These are phyloP conservation scores for Saussurea involucrata DNA, from an alignment of 129 eudicot genomes.

Conservation along the genomic window DNA sequence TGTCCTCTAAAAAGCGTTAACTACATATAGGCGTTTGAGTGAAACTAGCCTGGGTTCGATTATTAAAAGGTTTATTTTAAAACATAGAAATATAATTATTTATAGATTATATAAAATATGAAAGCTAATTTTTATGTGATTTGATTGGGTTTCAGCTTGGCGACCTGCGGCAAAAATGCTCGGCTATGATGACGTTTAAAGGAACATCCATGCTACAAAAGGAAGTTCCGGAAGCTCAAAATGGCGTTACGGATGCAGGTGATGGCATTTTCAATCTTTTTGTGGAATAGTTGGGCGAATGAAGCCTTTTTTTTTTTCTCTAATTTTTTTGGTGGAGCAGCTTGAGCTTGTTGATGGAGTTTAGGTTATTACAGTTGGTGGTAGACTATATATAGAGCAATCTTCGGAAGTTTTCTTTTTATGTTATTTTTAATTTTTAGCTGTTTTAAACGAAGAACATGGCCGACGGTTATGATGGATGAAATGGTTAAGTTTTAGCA, in stretches of 20 bases:
- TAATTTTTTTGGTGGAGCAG: neutral
- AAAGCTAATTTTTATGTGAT: neutral
- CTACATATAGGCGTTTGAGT: neutral
- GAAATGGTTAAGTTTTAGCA: slow-evolving; percentile 12
- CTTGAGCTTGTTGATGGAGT: slow-evolving; percentile 1
- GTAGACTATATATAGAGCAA: slow-evolving; percentile 8
- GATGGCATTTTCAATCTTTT: slow-evolving; percentile 23
- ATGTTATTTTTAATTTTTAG: slow-evolving; percentile 11
- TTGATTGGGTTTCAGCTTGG: slow-evolving; percentile 48
- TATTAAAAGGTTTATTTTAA: too few species aligned
- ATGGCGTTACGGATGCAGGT: slow-evolving; percentile 23
- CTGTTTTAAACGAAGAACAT: slow-evolving; percentile 15
- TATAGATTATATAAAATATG: neutral
- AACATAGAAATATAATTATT: neutral
- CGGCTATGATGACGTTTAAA: slow-evolving; percentile 68
- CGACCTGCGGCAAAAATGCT: slow-evolving; percentile 48
- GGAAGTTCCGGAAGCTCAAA: slow-evolving; percentile 43
- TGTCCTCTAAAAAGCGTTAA: neutral
- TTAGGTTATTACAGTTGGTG: slow-evolving; percentile 16
- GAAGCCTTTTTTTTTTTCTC: neutral
- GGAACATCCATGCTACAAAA: slow-evolving; percentile 87
- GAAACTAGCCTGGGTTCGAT: too few species aligned
- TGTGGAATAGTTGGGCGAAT: slow-evolving; percentile 19
- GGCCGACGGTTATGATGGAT: slow-evolving; percentile 5
- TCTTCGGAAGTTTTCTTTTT: slow-evolving; percentile 5